Percentiles rank a stretch among this genome's conserved stretches.
These are phyloP conservation scores for Penicillium thymicola DNA, from an alignment of 2,329 filamentous ascomycete species.

Conservation along the genomic window DNA sequence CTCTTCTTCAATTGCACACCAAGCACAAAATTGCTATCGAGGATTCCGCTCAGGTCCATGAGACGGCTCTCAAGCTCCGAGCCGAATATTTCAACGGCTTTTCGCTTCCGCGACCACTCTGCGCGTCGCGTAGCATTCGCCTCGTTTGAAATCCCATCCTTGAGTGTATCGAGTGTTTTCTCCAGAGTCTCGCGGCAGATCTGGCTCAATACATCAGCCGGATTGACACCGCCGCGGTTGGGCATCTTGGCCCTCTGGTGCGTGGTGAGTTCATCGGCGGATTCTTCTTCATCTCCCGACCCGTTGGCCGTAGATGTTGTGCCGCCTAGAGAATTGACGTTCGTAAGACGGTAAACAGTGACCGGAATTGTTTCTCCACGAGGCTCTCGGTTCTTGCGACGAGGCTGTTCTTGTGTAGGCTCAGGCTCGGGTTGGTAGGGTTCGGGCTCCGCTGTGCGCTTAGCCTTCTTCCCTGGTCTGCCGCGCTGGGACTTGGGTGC, in stretches of 20 bases:
- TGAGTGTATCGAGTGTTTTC: conserved; percentile 43
- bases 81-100: conserved; percentile 48
- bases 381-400: conserved; percentile 27
- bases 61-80: conserved; percentile 49
- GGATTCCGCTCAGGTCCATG: conserved; percentile 51
- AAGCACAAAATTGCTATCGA: conserved; percentile 50
- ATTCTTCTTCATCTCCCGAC: conserved; percentile 27
- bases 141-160: conserved; percentile 41
- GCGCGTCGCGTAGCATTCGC: conserved; percentile 38
- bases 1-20: conserved; percentile 45
- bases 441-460: conserved; percentile 4
- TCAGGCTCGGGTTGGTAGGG: conserved; percentile 2
- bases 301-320: conserved; percentile 17
- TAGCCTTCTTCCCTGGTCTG: conserved; percentile 8
- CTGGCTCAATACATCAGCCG: conserved; percentile 52
- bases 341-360: conserved; percentile 41
- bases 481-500: conserved; percentile 1
- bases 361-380: conserved; percentile 41
- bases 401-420: conserved; percentile 11
- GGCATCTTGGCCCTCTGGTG: conserved; percentile 37
- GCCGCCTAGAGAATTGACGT: conserved; percentile 32
- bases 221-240: conserved; percentile 47
- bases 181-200: conserved; percentile 51
- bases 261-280: conserved; percentile 32
- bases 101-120: conserved; percentile 45